Base-by-base conservation (phyloP, 176 grass and related monocot species). In the Eleusine coracana region DNA sequence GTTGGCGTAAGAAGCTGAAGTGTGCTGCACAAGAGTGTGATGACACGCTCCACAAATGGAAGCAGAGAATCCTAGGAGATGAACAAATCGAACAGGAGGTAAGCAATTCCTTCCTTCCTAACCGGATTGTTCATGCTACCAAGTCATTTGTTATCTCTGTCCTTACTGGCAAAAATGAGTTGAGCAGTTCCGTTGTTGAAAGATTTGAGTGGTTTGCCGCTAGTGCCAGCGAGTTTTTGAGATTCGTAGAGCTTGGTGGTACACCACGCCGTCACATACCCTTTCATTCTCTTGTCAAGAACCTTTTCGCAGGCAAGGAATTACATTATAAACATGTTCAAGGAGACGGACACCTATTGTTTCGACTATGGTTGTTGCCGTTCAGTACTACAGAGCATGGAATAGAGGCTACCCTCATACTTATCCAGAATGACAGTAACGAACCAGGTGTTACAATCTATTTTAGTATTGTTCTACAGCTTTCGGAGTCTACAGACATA, bases 161-260 rank as follows among this genome's bases (percentile, higher is more conserved):
- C 3, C 13, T 80, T 56, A 7, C 0, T 6, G 18, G 16, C 7
- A 15, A 80, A 10, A 28, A 56, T 5, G 34, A 28, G 1, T 18
- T 37, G 14, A 40, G 4, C 21, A 63, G 8, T 0, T 79, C 76
- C 0, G 2, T 31, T 50, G 62, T 66, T 66, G 1, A 20, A 37
- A 61, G 39, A 4, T 82, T 82, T 49, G 80, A 82, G 54, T 71
- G 52, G 68, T 72, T 73, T 5, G 69, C 69, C 5, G 40, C 73
- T 38, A 17, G 80, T 25, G 69, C 69, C 6, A 21, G 56, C 0
- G 80, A 82, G 28, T 73, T 82, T 34, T 20, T 82, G 3, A 70
- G 78, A 58, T 58, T 80, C 29, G 11, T 68, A 7, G 77, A 37
- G 64, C 18, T 80, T 37, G 63, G 63, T 68, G 45, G 77, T 2